phyloP scores from a whole-genome alignment of 805 yeast species.

The Metschnikowia cubensis region DNA sequence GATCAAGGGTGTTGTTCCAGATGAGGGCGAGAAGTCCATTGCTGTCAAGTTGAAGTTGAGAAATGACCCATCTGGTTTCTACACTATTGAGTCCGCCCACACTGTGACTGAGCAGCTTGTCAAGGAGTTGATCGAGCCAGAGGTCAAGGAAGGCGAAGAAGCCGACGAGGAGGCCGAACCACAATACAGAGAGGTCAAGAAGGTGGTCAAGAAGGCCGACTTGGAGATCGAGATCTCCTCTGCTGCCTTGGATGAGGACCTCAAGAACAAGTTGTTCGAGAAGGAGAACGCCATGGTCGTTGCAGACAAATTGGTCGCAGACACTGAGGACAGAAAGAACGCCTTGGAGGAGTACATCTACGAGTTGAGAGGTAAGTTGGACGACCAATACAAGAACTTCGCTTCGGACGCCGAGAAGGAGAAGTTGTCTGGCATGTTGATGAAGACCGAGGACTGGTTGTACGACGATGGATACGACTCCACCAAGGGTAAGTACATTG shows the following conservation, averaged over 20 bases:
- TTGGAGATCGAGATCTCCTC: conserved; percentile 59
- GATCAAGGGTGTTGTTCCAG: conserved; percentile 77
- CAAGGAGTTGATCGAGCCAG: conserved; percentile 76
- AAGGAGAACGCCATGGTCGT: conserved; percentile 78
- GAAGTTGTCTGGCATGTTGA: conserved; percentile 66
- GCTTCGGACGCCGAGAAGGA: conserved; percentile 89
- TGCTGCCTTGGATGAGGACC: conserved; percentile 54
- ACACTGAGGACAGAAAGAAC: conserved; percentile 98
- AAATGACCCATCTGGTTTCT: conserved; percentile 95
- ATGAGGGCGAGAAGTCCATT: conserved; percentile 70
- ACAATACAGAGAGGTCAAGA: conserved; percentile 84
- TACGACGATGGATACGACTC: conserved; percentile 97
- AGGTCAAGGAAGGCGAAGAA: conserved; percentile 47
- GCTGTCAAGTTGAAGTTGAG: conserved; percentile 92
- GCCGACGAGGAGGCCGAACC: conserved; percentile 69
- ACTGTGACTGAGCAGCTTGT: conserved; percentile 88
- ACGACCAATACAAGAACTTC: conserved; percentile 82
- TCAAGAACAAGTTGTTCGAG: conserved; percentile 65
- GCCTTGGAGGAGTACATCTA: conserved; percentile 98
- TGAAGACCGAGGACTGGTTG: conserved; percentile 95
- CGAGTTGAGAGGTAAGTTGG: conserved; percentile 94
- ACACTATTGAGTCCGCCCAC: conserved; percentile 90
- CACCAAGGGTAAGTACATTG: conserved; percentile 93
- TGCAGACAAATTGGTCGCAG: conserved; percentile 94
- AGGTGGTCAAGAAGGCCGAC: conserved; percentile 86